Evolutionary conservation across 805 yeast genomes (phyloP), one percentile per base, ranked within the genome.

Genomic region (Ogataea haglerorum): DNA sequence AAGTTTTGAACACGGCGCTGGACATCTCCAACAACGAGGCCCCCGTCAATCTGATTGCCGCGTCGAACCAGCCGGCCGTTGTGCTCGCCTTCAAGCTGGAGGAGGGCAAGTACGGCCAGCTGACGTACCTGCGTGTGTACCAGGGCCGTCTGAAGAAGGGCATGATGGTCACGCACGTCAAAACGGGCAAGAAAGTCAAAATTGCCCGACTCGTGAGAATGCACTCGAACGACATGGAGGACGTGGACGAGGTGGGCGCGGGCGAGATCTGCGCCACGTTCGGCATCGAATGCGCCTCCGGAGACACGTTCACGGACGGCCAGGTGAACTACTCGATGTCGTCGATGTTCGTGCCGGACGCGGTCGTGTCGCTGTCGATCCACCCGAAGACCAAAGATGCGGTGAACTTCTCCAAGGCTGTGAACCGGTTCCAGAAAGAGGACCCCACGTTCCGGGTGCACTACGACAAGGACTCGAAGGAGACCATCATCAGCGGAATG

Each of bases 201-300:
- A 86, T 93, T 39, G 76, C 97, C 10, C 78, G 99, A 59, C 75
- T 93, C 57, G 99, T 89, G 37, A 84, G 98, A 69, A 93, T 93
- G 99, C 98, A 93, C 71, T 88, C 97, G 21, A 87, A 90, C 48
- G 99, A 93, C 63, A 90, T 93, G 98, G 99, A 93, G 71, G 99
- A 93, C 61, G 93, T 88, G 36, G 85, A 82, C 35, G 97, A 90
- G 68, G 83, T 88, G 58, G 93, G 91, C 16, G 91, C 98, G 22
- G 99, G 99, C 63, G 99, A 93, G 70, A 93, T 93, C 56, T 93
- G 99, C 71, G 99, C 99, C 40, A 91, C 98, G 43, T 93, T 93
- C 57, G 99, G 99, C 68, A 86, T 93, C 53, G 99, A 93, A 65
- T 93, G 99, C 75, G 82, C 98, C 9, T 93, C 99, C 10, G 99